Base-by-base conservation (phyloP, 75 land plant species). In the Pseudotsuga menziesii region DNA sequence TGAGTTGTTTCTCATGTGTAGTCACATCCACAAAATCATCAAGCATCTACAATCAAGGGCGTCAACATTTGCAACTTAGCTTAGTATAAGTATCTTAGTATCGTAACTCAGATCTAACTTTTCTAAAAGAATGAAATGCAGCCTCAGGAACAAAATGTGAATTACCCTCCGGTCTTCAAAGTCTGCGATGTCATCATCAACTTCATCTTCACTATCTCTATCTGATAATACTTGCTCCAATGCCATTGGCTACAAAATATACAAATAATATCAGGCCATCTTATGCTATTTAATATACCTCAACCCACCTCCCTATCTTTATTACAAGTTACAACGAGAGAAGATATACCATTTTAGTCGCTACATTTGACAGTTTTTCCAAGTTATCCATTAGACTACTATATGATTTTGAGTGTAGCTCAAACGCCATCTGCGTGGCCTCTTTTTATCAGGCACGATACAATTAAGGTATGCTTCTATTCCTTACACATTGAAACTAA, bases 11-110 rank as follows among this genome's bases (percentile, higher is more conserved):
- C 85, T 97, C 99, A 87, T 91, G 93, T 76, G 85, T 85, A 15
- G 95, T 86, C 19, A 97, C 99, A 81, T 97, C 99, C 69, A 97
- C 92, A 84, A 97, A 97, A 81, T 94, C 98, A 80, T 92, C 99
- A 58, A 97, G 94, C 98, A 94, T 92, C 99, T 97, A 86, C 81
- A 88, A 26, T 39, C 52, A 39, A 32, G 27, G 26, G 54, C 9
- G 54, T 48, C 54, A 48, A 48, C 54, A 48, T 48, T 48, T 48
- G 54, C 54, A 48, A 48, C 54, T 48, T 48, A 48, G 54, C 12
- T 48, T 48, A 9, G 54, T 35, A 29, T 63, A 63, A 20, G 48
- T 4, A 67, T 16, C 32, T 63, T 32, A 20, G 48, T 4, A 67
- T 16, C 32, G 22, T 20, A 9, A 19, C 36, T 35, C 44, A 39